A percentile compares a stretch with the other conserved stretches of the same genome.
Evolutionary conservation across 2,329 filamentous ascomycete genomes (phyloP).

Genomic region (Aspergillus pseudoviridinutans): DNA sequence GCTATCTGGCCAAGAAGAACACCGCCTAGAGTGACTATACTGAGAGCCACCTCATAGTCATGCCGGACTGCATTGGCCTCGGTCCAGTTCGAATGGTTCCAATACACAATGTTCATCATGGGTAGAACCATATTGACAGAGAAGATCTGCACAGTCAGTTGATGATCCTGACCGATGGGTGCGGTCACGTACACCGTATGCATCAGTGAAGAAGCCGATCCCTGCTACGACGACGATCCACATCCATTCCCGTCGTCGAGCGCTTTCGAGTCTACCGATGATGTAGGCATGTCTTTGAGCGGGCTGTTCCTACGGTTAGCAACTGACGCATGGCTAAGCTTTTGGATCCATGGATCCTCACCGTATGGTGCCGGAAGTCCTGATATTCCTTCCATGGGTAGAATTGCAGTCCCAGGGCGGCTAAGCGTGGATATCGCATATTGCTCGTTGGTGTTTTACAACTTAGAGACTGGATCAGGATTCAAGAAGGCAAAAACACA

Average conservation of each 20-base stretch:
- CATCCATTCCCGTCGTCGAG: constrained; percentile 10
- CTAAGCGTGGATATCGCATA: not conserved
- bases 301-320: not conserved
- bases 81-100: not conserved
- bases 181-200: constrained; percentile 6
- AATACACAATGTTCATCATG: constrained; percentile 11
- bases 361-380: constrained; percentile 9
- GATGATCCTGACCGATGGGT: not conserved
- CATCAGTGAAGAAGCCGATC: constrained; percentile 12
- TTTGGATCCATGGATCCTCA: not conserved
- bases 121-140: constrained; percentile 15
- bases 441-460: not conserved
- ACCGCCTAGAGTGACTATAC: constrained; percentile 20
- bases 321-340: not conserved
- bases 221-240: constrained; percentile 13
- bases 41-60: constrained; percentile 11
- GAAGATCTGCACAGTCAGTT: constrained; percentile 11
- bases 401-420: not conserved
- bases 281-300: constrained; percentile 12
- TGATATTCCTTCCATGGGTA: constrained; percentile 13
- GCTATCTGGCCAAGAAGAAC: constrained; percentile 27
- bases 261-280: constrained; percentile 10
- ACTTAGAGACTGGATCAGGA: too few species aligned
- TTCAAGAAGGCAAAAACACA: not conserved
- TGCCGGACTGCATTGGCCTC: not conserved